A percentile compares a stretch with the other conserved stretches of the same genome.
These are phyloP conservation scores for Solanum bulbocastanum DNA, from an alignment of 257 asterid species.

Conservation along the genomic window DNA sequence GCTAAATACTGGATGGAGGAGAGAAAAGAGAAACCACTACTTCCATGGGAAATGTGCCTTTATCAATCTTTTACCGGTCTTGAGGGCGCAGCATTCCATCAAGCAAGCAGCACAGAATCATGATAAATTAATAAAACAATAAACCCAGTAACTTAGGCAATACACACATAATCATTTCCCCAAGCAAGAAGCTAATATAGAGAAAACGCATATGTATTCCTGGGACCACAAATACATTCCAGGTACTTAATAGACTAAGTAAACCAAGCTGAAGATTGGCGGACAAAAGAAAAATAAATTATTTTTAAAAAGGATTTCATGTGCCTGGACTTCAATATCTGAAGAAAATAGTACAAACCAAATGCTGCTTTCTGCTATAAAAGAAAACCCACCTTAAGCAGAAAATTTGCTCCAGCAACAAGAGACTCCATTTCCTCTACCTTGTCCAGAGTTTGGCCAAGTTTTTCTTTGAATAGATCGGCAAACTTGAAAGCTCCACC, in stretches of 20 bases:
- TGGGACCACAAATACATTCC: background rate
- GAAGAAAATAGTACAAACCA: background rate
- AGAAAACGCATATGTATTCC: background rate
- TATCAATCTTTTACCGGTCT: background rate
- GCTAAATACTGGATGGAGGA: background rate
- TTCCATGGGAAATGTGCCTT: background rate
- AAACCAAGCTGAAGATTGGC: background rate
- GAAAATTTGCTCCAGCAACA: constrained; percentile 87
- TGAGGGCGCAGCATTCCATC: background rate
- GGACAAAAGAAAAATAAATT: background rate
- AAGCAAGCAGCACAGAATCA: background rate
- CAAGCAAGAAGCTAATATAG: background rate
- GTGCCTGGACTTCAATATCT: background rate
- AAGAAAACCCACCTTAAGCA: constrained; percentile 65
- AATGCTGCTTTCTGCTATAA: background rate
- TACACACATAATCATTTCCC: background rate
- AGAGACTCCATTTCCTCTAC: constrained; percentile 93
- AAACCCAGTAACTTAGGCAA: background rate
- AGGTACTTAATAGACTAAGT: background rate
- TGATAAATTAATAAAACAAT: background rate
- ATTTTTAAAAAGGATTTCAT: background rate
- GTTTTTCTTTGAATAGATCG: constrained; percentile 78
- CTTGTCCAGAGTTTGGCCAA: constrained; percentile 77
- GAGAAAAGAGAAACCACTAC: background rate
- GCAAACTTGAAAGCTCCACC: constrained; percentile 97